Percentiles rank a stretch among this genome's conserved stretches.
These are phyloP conservation scores for Neopestalotiopsis sp. DNA, from an alignment of 2,329 filamentous ascomycete species.

Conservation along the genomic window DNA sequence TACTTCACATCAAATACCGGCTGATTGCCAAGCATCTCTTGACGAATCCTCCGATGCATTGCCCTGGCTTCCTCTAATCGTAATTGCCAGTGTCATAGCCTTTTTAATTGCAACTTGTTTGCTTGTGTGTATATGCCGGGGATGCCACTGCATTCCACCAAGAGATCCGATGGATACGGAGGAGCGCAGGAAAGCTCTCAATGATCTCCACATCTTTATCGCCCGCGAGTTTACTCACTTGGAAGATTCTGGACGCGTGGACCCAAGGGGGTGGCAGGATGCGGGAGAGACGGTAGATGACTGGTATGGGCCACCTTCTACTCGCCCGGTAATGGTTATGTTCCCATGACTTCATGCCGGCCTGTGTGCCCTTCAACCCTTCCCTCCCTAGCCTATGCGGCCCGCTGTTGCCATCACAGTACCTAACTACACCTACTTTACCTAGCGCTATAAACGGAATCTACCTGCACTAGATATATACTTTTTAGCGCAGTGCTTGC, in stretches of 20 bases:
- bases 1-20: not conserved
- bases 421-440: no score
- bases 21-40: no score
- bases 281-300: not conserved
- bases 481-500: no score
- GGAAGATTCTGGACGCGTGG: not conserved
- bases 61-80: not conserved
- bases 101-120: not conserved
- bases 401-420: no score
- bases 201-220: not conserved
- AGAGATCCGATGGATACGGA: not conserved
- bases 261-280: not conserved
- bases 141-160: not conserved
- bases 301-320: not conserved
- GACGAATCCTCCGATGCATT: not conserved
- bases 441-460: no score
- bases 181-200: not conserved
- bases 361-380: not conserved
- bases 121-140: not conserved
- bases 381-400: not conserved
- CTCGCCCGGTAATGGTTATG: not conserved
- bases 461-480: no score
- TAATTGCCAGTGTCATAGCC: not conserved
- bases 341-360: not conserved
- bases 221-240: not conserved